Base-by-base conservation (phyloP, 106 monocot genomes). In the Acorus gramineus region DNA sequence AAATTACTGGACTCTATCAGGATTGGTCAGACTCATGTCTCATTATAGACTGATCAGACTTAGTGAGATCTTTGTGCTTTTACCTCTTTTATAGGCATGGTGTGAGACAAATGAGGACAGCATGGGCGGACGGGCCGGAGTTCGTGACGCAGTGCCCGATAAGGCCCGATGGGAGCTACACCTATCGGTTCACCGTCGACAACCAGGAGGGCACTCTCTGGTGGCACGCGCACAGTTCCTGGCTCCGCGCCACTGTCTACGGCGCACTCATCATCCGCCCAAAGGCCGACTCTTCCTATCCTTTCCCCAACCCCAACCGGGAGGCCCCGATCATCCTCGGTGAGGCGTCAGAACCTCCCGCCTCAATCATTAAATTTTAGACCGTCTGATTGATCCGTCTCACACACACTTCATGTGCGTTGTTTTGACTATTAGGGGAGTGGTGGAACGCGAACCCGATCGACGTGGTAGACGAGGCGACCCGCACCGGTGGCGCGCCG, bases 141-240 rank as follows among this genome's bases (percentile, higher is more conserved):
- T 81, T 74, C 46, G 61, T 85, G 42, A 85, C 85, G 14, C 85
- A 85, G 65, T 85, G 85, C 53, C 85, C 85, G 56, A 78, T 85
- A 61, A 54, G 69, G 55, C 80, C 85, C 0, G 85, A 81, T 4
- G 70, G 61, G 11, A 81, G 60, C 74, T 85, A 75, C 68, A 77
- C 53, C 7, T 85, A 85, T 67, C 54, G 77, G 45, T 85, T 85
- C 74, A 85, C 85, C 45, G 62, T 85, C 50, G 12, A 68, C 3
- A 81, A 63, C 5, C 85, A 85, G 49, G 74, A 77, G 46, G 85
- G 85, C n/a, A 85, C 85, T 3, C 71, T 85, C 7, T 80, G 80
- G 77, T 85, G 85, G 85, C 85, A 85, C 59, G 85, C 85, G 4
- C 85, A 85, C 64, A 74, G 77, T 64, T 75, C 77, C 1, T 85